Percentiles rank a stretch among this genome's conserved stretches.
Conservation (phyloP, 208 protist species). For the Novymonas esmeraldas region DNA sequence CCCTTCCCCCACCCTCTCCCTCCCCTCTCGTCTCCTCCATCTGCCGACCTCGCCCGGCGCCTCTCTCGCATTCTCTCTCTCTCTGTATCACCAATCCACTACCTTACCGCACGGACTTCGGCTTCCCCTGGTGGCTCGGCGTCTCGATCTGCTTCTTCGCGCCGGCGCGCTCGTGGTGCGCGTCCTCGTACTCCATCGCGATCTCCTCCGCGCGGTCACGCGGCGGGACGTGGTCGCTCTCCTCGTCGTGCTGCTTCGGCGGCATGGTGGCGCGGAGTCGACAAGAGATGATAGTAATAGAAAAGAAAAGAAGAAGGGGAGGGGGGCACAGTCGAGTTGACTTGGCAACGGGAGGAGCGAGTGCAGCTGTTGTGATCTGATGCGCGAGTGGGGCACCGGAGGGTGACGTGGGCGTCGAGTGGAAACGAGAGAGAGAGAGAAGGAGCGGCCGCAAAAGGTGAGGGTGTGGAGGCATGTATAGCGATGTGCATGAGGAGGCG, state of each 20-base stretch:
- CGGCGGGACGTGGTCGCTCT: slow-evolving; percentile 70
- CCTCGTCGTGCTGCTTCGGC: slow-evolving; percentile 39
- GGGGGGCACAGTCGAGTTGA: neutral
- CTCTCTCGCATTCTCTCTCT: neutral
- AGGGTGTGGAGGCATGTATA: no score
- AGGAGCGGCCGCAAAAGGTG: no score
- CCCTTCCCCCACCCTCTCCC: no score
- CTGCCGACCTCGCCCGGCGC: no score
- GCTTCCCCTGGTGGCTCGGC: slow-evolving; percentile 78
- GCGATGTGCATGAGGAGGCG: no score
- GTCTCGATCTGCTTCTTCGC: slow-evolving; percentile 62
- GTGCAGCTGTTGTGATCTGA: neutral
- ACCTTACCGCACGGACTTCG: slow-evolving; percentile 80
- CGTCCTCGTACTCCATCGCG: slow-evolving; percentile 74
- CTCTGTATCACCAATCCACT: slow-evolving; percentile 3
- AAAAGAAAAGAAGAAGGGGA: neutral
- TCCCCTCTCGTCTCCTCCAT: neutral
- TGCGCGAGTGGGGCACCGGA: neutral
- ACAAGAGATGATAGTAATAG: no score
- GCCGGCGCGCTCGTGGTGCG: slow-evolving; percentile 84
- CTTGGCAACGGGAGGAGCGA: slow-evolving; percentile 5
- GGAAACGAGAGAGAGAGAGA: no score
- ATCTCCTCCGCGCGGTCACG: slow-evolving; percentile 76
- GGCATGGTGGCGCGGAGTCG: slow-evolving; percentile 52
- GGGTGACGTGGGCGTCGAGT: no score